Conservation (phyloP, 1,284 basidiomycete species). For the Sanghuangporus baumii region DNA sequence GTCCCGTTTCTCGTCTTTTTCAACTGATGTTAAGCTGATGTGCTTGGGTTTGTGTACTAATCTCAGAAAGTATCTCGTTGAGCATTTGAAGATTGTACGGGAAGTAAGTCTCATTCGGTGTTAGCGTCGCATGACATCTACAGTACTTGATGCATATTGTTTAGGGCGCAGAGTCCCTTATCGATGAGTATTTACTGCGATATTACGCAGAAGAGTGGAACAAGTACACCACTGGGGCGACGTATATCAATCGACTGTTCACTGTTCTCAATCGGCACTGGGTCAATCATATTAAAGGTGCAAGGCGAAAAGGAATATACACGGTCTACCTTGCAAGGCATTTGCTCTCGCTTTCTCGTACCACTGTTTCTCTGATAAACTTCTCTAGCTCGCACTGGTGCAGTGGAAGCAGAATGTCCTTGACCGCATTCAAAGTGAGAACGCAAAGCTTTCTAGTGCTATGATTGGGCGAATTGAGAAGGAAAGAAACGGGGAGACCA, state of each 20-base stretch:
- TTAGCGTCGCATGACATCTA: slow-evolving; percentile 15
- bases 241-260: slow-evolving; percentile 94
- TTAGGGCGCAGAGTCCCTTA: slow-evolving; percentile 73
- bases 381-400: slow-evolving; percentile 78
- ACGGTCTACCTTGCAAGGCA: slow-evolving; percentile 86
- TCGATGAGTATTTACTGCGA: slow-evolving; percentile 83
- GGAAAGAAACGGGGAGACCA: slow-evolving; percentile 91
- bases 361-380: not conserved
- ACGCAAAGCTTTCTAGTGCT: slow-evolving; percentile 80
- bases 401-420: slow-evolving; percentile 97
- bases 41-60: slow-evolving; percentile 92
- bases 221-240: slow-evolving; percentile 96
- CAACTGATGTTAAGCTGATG: slow-evolving; percentile 48
- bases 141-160: slow-evolving; percentile 8
- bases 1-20: slow-evolving; percentile 21
- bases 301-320: slow-evolving; percentile 93
- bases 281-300: slow-evolving; percentile 74
- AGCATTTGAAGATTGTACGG: slow-evolving; percentile 67
- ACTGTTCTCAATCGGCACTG: slow-evolving; percentile 98
- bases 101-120: slow-evolving; percentile 39
- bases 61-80: slow-evolving; percentile 78
- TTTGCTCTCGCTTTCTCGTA: not conserved
- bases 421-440: slow-evolving; percentile 65
- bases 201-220: slow-evolving; percentile 96
- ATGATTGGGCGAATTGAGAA: slow-evolving; percentile 87